Percentiles rank a stretch among this genome's conserved stretches.
Conservation (phyloP, 129 eudicot species). For the Tagetes patula region DNA sequence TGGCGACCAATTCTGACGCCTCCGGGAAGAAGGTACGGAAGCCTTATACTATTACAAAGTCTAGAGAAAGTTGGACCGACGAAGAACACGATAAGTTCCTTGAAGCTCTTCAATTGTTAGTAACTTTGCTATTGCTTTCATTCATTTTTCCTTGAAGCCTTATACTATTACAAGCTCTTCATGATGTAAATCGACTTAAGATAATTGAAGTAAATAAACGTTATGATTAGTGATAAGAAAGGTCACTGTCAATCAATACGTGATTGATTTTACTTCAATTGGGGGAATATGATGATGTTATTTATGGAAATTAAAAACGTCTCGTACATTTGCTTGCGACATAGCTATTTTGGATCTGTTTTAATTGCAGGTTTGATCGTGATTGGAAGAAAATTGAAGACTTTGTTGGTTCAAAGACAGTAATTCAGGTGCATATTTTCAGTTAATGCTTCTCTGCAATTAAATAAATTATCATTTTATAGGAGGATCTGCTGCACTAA, state of each 20-base stretch:
- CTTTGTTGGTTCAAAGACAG: slow-evolving; percentile 96
- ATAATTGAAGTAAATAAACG: no score
- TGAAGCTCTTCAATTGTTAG: slow-evolving; percentile 91
- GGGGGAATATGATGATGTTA: neutral
- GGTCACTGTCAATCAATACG: neutral
- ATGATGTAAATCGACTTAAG: no score
- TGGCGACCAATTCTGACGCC: slow-evolving; percentile 38
- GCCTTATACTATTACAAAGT: slow-evolving; percentile 93
- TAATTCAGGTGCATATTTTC: slow-evolving; percentile 74
- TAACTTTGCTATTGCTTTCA: neutral
- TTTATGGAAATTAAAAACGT: neutral
- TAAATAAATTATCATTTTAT: neutral
- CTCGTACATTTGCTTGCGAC: neutral
- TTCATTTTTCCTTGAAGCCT: neutral
- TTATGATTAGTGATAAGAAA: neutral
- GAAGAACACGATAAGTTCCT: slow-evolving; percentile 98
- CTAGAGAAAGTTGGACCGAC: slow-evolving; percentile 96
- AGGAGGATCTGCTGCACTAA: neutral
- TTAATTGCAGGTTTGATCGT: slow-evolving; percentile 82
- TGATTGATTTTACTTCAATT: neutral
- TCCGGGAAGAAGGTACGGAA: slow-evolving; percentile 85
- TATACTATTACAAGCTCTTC: no score
- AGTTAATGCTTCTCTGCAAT: slow-evolving; percentile 4
- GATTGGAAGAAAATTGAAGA: slow-evolving; percentile 99
- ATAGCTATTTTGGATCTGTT: slow-evolving; percentile 2